These are phyloP conservation scores for Penicillium corylophilum DNA, from an alignment of 2,329 filamentous ascomycete species.

Conservation along the genomic window DNA sequence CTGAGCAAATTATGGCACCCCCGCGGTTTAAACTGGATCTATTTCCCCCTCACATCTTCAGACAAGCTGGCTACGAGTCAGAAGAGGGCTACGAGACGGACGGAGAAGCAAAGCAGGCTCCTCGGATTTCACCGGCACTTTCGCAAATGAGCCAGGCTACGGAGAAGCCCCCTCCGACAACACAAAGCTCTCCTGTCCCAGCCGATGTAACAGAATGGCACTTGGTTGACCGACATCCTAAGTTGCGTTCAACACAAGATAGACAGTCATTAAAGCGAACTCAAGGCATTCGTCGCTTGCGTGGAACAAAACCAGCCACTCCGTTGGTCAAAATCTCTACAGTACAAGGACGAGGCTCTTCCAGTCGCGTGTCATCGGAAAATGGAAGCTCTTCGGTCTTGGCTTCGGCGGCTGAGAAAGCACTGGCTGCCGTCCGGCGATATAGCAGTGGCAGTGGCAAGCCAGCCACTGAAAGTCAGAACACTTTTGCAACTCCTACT, in stretches of 20 bases:
- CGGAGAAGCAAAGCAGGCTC: conserved; percentile 26
- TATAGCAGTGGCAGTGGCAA: conserved; percentile 37
- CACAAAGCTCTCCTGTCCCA: conserved; percentile 23
- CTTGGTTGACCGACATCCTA: conserved; percentile 26
- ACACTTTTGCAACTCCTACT: conserved; percentile 2
- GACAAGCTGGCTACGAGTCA: conserved; percentile 26
- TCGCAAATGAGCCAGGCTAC: conserved; percentile 34
- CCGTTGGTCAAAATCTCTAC: conserved; percentile 28
- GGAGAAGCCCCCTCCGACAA: conserved; percentile 24
- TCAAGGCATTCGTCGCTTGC: conserved; percentile 19
- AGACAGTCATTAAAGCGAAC: conserved; percentile 8
- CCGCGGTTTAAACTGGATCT: conserved; percentile 30
- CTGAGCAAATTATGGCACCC: conserved; percentile 28
- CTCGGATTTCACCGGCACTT: conserved; percentile 27
- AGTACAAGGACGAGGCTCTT: conserved; percentile 32
- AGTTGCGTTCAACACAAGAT: conserved; percentile 9
- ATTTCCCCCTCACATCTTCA: conserved; percentile 36
- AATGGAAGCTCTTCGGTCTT: conserved; percentile 20
- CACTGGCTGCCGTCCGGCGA: conserved; percentile 40
- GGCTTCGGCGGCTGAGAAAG: conserved; percentile 39
- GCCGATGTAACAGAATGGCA: conserved; percentile 35
- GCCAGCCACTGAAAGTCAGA: conserved; percentile 17
- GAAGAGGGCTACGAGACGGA: conserved; percentile 39
- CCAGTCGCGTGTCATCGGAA: conserved; percentile 20
- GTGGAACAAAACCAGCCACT: conserved; percentile 18